phyloP scores from a whole-genome alignment of 208 protist genomes.

The Leishmania aethiopica region DNA sequence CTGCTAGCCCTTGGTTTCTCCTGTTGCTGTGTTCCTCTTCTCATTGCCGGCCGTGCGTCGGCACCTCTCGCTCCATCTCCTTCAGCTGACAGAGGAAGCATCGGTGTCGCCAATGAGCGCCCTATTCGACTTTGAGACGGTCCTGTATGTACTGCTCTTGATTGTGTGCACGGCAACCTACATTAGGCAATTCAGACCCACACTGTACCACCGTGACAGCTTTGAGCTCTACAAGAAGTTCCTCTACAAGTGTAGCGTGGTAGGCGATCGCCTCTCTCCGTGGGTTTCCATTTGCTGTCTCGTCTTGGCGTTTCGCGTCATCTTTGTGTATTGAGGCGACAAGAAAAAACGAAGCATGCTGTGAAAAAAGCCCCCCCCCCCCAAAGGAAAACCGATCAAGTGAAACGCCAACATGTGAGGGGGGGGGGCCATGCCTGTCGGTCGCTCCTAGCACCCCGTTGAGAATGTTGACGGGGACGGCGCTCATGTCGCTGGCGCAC shows the following conservation, averaged over 20 bases:
- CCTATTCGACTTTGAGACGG: slow-evolving; percentile 89
- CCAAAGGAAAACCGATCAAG: background rate
- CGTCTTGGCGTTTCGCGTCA: slow-evolving; percentile 69
- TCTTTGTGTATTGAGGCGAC: slow-evolving; percentile 73
- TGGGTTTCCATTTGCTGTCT: slow-evolving; percentile 84
- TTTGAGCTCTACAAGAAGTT: slow-evolving; percentile 86
- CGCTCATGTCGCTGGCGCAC: background rate
- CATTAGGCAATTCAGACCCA: slow-evolving; percentile 85
- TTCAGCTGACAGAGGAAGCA: background rate
- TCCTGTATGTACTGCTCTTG: slow-evolving; percentile 86
- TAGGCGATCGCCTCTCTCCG: slow-evolving; percentile 89
- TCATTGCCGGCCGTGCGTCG: background rate
- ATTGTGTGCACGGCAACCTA: slow-evolving; percentile 91
- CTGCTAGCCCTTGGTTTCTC: background rate
- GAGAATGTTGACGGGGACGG: background rate
- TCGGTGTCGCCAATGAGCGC: slow-evolving; percentile 64
- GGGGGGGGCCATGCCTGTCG: background rate
- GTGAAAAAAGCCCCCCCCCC: background rate
- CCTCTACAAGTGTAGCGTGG: slow-evolving; percentile 92
- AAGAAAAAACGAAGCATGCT: background rate
- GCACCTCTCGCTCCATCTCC: background rate
- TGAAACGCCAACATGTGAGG: background rate
- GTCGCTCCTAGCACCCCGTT: background rate
- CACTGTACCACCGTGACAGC: slow-evolving; percentile 88
- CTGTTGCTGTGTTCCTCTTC: background rate